phyloP scores from a whole-genome alignment of 2,329 filamentous ascomycete species.

The Zymoseptoria pseudotritici region DNA sequence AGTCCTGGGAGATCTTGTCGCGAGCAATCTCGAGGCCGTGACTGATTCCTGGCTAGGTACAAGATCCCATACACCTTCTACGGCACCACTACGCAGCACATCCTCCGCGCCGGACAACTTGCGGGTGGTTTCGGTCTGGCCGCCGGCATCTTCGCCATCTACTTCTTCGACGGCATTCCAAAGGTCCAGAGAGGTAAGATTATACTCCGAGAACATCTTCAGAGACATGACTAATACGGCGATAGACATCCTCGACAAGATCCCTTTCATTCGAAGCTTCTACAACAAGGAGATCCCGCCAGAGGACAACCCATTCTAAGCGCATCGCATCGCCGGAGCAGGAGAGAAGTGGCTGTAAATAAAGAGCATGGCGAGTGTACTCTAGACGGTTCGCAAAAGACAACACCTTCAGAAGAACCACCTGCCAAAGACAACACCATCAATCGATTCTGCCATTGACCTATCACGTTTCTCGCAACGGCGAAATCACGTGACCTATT shows the following conservation, averaged over 20 bases:
- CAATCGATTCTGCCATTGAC: background rate
- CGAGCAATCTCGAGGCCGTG: background rate
- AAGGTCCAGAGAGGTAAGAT: slow-evolving; percentile 13
- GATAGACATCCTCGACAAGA: slow-evolving; percentile 41
- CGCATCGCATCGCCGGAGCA: background rate
- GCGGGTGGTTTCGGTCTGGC: slow-evolving; percentile 50
- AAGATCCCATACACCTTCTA: slow-evolving; percentile 41
- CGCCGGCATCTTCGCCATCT: slow-evolving; percentile 52
- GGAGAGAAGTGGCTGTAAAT: background rate
- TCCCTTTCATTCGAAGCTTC: slow-evolving; percentile 51
- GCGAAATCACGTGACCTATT: background rate
- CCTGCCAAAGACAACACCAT: background rate
- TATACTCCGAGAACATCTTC: background rate
- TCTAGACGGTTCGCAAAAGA: background rate
- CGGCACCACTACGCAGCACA: slow-evolving; percentile 39
- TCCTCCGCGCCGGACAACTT: slow-evolving; percentile 38
- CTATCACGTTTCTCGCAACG: background rate
- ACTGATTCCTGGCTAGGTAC: slow-evolving; percentile 37
- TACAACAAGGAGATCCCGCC: slow-evolving; percentile 52
- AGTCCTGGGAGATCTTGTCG: slow-evolving; percentile 20
- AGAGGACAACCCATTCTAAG: slow-evolving; percentile 56
- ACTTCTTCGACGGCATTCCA: slow-evolving; percentile 58
- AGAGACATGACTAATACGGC: background rate
- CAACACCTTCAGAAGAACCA: background rate
- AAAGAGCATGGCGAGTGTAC: slow-evolving; percentile 1